Evolutionary conservation across 305 asterid species (phyloP).

Genomic region (Lippia alba): DNA sequence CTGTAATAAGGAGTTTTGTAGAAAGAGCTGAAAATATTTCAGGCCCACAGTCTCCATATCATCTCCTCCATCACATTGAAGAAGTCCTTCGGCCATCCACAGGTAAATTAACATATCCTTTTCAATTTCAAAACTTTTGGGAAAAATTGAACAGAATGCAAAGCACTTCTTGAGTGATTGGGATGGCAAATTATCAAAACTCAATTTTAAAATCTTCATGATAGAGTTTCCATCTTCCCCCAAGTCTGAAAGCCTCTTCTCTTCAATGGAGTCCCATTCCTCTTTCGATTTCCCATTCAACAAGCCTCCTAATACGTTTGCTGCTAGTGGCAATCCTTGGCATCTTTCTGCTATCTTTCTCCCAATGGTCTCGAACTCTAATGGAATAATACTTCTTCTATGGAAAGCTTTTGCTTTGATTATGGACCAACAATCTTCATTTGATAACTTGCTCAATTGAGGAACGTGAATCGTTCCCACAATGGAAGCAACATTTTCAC

Average conservation of each 20-base stretch:
- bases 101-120: conserved; percentile 34
- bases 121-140: conserved; percentile 26
- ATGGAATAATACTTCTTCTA: neutral
- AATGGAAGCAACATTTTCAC: neutral
- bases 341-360: conserved; percentile 27
- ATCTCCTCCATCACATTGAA: neutral
- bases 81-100: conserved; percentile 49
- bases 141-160: conserved; percentile 45
- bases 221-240: conserved; percentile 12
- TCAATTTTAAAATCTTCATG: neutral
- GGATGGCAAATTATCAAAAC: neutral
- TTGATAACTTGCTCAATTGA: conserved; percentile 1
- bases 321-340: conserved; percentile 39
- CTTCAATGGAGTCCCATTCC: conserved; percentile 16
- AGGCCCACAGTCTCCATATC: conserved; percentile 35
- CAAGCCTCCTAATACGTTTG: conserved; percentile 29
- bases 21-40: conserved; percentile 20
- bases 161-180: conserved; percentile 36
- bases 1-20: conserved; percentile 38
- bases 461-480: neutral
- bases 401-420: conserved; percentile 27
- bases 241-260: neutral
- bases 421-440: conserved; percentile 35
- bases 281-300: neutral
- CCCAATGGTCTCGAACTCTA: conserved; percentile 22